Conservation (phyloP, 345 rosid species). For the Rhodomyrtus tomentosa region DNA sequence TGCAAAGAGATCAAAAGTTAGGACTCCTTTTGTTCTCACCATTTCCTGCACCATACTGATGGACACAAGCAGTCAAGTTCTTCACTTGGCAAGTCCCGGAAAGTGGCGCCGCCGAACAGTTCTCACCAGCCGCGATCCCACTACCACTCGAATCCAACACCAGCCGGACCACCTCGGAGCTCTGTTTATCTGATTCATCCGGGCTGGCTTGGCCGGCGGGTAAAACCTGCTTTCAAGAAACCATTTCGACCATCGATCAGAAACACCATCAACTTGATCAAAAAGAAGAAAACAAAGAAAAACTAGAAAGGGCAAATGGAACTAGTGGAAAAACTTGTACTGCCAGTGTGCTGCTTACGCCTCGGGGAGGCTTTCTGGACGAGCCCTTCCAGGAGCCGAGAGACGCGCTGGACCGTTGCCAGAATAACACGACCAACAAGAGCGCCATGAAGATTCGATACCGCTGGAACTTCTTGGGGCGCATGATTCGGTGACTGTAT, state of each 20-base stretch:
- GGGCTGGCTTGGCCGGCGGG: not conserved
- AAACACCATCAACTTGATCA: not conserved
- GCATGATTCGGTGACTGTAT: not conserved
- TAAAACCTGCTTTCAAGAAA: not conserved
- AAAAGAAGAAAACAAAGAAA: not conserved
- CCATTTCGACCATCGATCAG: not conserved
- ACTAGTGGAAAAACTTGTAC: not conserved
- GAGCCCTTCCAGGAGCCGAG: not conserved
- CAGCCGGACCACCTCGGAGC: not conserved
- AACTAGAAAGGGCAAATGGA: not conserved
- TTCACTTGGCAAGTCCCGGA: not conserved
- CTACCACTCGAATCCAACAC: not conserved
- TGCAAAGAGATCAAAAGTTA: not conserved
- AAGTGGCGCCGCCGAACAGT: not conserved
- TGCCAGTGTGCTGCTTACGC: not conserved
- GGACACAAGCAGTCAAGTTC: not conserved
- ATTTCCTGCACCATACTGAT: not conserved
- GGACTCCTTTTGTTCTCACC: not conserved
- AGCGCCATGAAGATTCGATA: not conserved
- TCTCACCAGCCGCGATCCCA: not conserved
- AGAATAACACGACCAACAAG: not conserved
- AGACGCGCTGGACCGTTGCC: not conserved
- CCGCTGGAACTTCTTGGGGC: not conserved
- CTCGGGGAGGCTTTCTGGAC: not conserved
- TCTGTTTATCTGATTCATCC: not conserved